Evolutionary conservation across 108 stramenopile species (phyloP), one percentile per base, ranked within the genome.

Genomic region (Conticribra weissflogii): DNA sequence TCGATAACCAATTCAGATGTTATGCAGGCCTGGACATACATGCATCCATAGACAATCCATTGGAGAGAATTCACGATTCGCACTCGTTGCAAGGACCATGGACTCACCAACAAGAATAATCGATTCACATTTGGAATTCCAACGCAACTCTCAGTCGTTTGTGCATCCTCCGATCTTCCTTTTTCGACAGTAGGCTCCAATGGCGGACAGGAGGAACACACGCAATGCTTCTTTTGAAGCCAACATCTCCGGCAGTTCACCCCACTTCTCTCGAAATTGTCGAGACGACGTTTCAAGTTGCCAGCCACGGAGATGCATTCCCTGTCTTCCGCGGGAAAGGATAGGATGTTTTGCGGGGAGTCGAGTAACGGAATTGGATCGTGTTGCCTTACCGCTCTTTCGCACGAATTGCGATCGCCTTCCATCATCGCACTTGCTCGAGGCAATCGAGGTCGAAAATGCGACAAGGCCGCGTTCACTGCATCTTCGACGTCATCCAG

Each of bases 181-280:
- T 15, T 45, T n/a, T 21, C 19, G 25, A 31, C 25, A 9, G n/a
- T 1, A 23, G 27, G 14, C 29, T 66, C 74, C 53, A 85, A 36
- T 2, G 84, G 66, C 14, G 66, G 53, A 57, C 84, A 86, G 16
- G 76, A 31, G 9, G 19, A 30, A 63, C 90, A 91, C 54, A 88
- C 72, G 54, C 90, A 91, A 66, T 85, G 85, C 9, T 63, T 47
- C 48, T 72, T 83, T 44, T 91, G 89, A 25, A 91, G 47, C 90
- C 90, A 91, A 60, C 90, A 91, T 33, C 76, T 71, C 29, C 80
- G 77, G 64, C 89, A 90, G 34, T 73, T 23, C 23, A 82, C 81
- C 21, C 81, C 75, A 49, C 82, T 87, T 27, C 69, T 59, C 28
- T 74, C 70, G 1, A 86, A 68, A 12, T 74, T 48, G 41, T 59